phyloP scores from a whole-genome alignment of 1,284 basidiomycete species.

The Puccinia hordei region DNA sequence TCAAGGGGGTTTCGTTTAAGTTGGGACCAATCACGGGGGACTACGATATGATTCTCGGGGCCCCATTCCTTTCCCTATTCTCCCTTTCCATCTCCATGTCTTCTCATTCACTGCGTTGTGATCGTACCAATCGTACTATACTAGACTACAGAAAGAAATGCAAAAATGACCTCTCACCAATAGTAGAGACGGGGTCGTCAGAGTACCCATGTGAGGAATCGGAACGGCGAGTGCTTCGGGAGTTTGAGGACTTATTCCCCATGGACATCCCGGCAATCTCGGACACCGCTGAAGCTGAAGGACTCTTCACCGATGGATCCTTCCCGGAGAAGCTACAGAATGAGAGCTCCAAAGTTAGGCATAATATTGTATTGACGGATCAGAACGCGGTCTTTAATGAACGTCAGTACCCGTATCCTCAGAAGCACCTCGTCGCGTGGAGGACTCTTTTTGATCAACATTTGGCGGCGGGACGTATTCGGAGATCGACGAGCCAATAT shows the following conservation, averaged over 20 bases:
- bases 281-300: too few relatives aligned
- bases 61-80: slow-evolving; percentile 11
- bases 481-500: slow-evolving; percentile 15
- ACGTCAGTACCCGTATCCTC: slow-evolving; percentile 28
- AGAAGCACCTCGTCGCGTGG: slow-evolving; percentile 16
- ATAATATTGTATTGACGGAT: slow-evolving; percentile 27
- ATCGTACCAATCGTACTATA: background rate
- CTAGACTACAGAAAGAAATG: background rate
- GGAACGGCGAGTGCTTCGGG: too few relatives aligned
- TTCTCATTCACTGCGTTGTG: background rate
- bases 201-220: background rate
- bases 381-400: slow-evolving; percentile 10
- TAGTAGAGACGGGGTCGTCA: too few relatives aligned
- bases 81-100: background rate
- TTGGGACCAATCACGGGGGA: slow-evolving; percentile 1
- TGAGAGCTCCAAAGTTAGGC: background rate
- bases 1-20: background rate
- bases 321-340: slow-evolving; percentile 5
- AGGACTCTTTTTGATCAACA: slow-evolving; percentile 23
- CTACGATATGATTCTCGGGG: slow-evolving; percentile 9
- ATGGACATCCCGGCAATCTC: too few relatives aligned
- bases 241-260: too few relatives aligned
- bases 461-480: background rate
- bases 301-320: too few relatives aligned
- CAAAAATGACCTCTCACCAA: background rate